Conservation (phyloP, 306 rosid genomes). For the Citrullus amarus region DNA sequence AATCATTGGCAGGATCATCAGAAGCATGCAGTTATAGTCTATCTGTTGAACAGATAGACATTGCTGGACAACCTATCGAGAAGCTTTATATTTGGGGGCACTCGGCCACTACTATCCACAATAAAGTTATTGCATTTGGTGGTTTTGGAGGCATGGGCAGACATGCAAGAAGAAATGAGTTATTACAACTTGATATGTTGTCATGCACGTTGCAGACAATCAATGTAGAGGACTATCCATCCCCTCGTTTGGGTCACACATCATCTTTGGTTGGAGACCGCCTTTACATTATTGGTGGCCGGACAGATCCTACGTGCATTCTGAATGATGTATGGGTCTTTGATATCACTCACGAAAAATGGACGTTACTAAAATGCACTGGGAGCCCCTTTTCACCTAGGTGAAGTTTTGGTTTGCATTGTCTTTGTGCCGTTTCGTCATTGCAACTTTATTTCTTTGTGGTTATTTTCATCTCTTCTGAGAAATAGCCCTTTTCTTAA, state of each 20-base stretch:
- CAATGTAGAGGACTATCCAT: constrained; percentile 25
- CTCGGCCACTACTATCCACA: constrained; percentile 27
- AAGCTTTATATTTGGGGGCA: constrained; percentile 91
- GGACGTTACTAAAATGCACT: constrained; percentile 44
- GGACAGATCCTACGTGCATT: constrained; percentile 72
- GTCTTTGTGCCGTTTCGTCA: not conserved
- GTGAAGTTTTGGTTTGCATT: constrained; percentile 20
- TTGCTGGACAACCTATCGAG: constrained; percentile 51
- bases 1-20: constrained; percentile 74
- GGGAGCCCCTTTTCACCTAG: constrained; percentile 61
- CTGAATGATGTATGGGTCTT: constrained; percentile 66
- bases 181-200: constrained; percentile 42
- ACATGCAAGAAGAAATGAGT: constrained; percentile 64
- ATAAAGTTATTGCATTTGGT: constrained; percentile 51
- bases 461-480: not conserved
- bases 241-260: constrained; percentile 69
- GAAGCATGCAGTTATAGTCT: constrained; percentile 29
- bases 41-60: constrained; percentile 34
- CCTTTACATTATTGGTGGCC: constrained; percentile 76
- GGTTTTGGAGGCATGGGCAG: constrained; percentile 95
- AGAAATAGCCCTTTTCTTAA: not conserved
- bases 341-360: constrained; percentile 30
- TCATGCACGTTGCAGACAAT: constrained; percentile 38
- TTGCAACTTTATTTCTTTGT: not conserved
- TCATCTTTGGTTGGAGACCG: constrained; percentile 49